A percentile compares a stretch with the other conserved stretches of the same genome.
Evolutionary conservation across 2,329 filamentous ascomycete species (phyloP).

Genomic region (Xylariaceae sp.): DNA sequence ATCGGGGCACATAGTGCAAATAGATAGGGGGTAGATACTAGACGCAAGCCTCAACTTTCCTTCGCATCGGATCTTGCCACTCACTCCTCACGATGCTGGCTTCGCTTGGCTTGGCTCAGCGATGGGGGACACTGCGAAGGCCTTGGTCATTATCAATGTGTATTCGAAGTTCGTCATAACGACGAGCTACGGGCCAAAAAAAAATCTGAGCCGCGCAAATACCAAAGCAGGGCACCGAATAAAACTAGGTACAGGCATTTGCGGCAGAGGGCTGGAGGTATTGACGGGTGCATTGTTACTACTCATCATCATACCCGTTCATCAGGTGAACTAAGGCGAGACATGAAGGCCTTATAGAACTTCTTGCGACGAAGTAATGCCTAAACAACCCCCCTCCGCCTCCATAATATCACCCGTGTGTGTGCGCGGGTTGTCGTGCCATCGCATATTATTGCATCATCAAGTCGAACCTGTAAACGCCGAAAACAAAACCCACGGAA

Average conservation of each 20-base stretch:
- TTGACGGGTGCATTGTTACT: neutral
- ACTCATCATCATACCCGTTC: neutral
- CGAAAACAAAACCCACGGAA: conserved; percentile 11
- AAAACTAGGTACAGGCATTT: conserved; percentile 28
- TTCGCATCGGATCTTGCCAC: too few species aligned
- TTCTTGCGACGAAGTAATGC: conserved; percentile 1
- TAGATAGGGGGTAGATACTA: too few species aligned
- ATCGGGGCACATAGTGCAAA: too few species aligned
- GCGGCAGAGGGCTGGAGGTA: conserved; percentile 16
- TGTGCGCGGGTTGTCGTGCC: conserved; percentile 12
- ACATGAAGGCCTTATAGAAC: neutral
- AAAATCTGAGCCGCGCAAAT: conserved; percentile 35
- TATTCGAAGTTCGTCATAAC: conserved; percentile 26
- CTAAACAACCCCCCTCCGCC: neutral
- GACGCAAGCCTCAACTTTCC: too few species aligned
- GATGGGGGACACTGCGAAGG: conserved; percentile 31
- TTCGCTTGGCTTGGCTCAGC: conserved; percentile 27
- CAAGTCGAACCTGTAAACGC: conserved; percentile 26
- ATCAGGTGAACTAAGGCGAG: neutral
- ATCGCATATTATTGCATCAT: conserved; percentile 26
- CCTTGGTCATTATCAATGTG: neutral
- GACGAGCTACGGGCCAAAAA: conserved; percentile 35
- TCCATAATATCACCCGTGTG: conserved; percentile 1
- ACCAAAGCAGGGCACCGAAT: conserved; percentile 39
- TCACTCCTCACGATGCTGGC: too few species aligned